Base-by-base conservation (phyloP, 129 eudicot genomes). In the Pittosporum tobira region DNA sequence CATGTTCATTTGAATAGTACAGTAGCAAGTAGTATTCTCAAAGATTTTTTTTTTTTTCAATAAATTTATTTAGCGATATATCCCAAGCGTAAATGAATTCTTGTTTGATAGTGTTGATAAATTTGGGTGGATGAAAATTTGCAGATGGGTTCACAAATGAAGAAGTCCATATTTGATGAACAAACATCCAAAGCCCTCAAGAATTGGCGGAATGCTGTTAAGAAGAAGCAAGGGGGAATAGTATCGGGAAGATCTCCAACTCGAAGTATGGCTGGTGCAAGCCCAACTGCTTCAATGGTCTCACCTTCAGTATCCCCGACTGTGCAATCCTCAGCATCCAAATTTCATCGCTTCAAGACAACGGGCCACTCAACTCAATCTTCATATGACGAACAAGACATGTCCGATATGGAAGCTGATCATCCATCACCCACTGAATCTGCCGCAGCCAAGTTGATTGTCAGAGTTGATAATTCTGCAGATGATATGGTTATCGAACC, bases 71-170 rank as follows among this genome's bases (percentile, higher is more conserved):
- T 38, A 38, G 15, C 1, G 14, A 38, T 7, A 12, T 38, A 38
- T 38, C 44, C 13, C 11, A 38, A 0, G 11, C 4, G 1, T 38
- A 0, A 7, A 7, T 38, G 44, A 38, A 12, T 38, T 16, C 15
- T 30, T 14, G n/a, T 14, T 30, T 5, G 16, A 54, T 29, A 28
- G 14, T 7, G 20, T 8, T 54, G 25, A 28, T 7, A 38, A 7
- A 53, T n/a, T 28, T 52, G 38, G 29, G 8, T n/a, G 25, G 3
- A 30, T 29, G 53, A 9, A 57, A 21, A 48, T 3, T 34, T 36
- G 14, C 74, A 80, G 87, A 80, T 80, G 87, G 87, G 87, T 8
- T 80, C 87, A n/a, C 45, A 65, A 48, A 76, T 80, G 82, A 80
- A 80, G 70, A 80, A 66, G 60, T 51, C 79, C 0, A 69, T 80